Percentiles rank a stretch among this genome's conserved stretches.
Evolutionary conservation across 2,329 filamentous ascomycete genomes (phyloP).

Genomic region (Aspergillus pseudoterreus): DNA sequence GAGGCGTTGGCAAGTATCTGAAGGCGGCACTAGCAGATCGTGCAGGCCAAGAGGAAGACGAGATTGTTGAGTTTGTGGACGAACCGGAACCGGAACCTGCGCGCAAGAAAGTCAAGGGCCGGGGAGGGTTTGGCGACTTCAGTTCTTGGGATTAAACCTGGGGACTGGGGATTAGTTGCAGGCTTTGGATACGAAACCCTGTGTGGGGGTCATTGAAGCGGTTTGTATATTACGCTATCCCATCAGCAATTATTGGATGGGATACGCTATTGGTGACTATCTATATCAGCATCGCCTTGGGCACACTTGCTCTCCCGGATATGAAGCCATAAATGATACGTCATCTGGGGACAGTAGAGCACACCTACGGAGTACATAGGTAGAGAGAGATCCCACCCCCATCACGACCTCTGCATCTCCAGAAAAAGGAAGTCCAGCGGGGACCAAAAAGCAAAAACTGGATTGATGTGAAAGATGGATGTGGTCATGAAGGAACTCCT

Average conservation of each 20-base stretch:
- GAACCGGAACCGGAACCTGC: conserved; percentile 64
- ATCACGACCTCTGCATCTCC: too few relatives aligned
- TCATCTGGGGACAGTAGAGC: not conserved
- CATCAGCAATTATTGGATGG: too few relatives aligned
- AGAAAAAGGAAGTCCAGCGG: too few relatives aligned
- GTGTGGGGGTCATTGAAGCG: not conserved
- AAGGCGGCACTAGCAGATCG: conserved; percentile 53
- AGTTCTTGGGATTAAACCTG: conserved; percentile 64
- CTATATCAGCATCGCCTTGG: too few relatives aligned
- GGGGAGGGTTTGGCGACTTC: conserved; percentile 87
- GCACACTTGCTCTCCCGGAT: not conserved
- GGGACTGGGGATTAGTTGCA: not conserved
- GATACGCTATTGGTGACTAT: too few relatives aligned
- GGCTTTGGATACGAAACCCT: not conserved
- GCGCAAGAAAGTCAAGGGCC: conserved; percentile 72
- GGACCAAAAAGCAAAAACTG: too few relatives aligned
- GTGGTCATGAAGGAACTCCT: too few relatives aligned
- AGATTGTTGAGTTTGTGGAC: conserved; percentile 58
- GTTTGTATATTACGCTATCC: too few relatives aligned
- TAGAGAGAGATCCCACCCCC: too few relatives aligned
- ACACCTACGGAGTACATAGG: not conserved
- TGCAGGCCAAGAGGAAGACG: conserved; percentile 46
- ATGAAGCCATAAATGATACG: not conserved
- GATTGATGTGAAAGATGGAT: too few relatives aligned
- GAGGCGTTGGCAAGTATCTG: conserved; percentile 74